Percentiles rank a stretch among this genome's conserved stretches.
Conservation (phyloP, 768 basidiomycete genomes). For the Amanita polypyramis region DNA sequence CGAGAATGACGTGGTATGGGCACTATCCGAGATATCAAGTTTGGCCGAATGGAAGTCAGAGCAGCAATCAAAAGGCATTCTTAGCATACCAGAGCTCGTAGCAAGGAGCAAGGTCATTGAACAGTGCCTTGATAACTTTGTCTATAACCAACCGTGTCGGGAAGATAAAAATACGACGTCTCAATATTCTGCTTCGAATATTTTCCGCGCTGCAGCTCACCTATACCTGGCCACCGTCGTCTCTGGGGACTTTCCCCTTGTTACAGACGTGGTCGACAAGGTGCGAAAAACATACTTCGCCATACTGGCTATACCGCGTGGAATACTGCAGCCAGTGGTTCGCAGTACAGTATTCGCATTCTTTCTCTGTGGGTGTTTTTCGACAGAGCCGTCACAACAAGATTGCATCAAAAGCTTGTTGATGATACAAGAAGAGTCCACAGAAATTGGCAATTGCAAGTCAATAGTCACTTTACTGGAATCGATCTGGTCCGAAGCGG, state of each 20-base stretch:
- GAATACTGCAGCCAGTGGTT: slow-evolving; percentile 39
- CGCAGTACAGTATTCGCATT: slow-evolving; percentile 73
- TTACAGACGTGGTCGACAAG: slow-evolving; percentile 46
- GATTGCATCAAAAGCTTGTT: slow-evolving; percentile 27
- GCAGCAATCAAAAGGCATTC: slow-evolving; percentile 26
- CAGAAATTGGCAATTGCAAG: slow-evolving; percentile 56
- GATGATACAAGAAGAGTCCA: slow-evolving; percentile 40
- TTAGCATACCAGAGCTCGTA: slow-evolving; percentile 56
- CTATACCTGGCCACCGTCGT: slow-evolving; percentile 73
- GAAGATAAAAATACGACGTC: slow-evolving; percentile 11
- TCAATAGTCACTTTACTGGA: slow-evolving; percentile 44
- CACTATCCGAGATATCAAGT: slow-evolving; percentile 61
- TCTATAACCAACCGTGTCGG: slow-evolving; percentile 14
- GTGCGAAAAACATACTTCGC: slow-evolving; percentile 31
- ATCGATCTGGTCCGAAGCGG: slow-evolving; percentile 61
- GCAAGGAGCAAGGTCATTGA: slow-evolving; percentile 43
- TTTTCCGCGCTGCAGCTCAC: slow-evolving; percentile 66
- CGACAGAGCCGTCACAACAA: slow-evolving; percentile 37
- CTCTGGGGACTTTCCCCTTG: slow-evolving; percentile 59
- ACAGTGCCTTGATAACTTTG: slow-evolving; percentile 17
- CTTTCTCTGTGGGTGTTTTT: slow-evolving; percentile 63
- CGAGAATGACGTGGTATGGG: slow-evolving; percentile 70
- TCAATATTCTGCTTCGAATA: slow-evolving; percentile 37
- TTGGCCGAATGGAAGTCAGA: slow-evolving; percentile 58
- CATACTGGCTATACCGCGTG: slow-evolving; percentile 7